A percentile compares a stretch with the other conserved stretches of the same genome.
Evolutionary conservation across 1,139 yeast genomes (phyloP).

Genomic region (Torulaspora pretoriensis): DNA sequence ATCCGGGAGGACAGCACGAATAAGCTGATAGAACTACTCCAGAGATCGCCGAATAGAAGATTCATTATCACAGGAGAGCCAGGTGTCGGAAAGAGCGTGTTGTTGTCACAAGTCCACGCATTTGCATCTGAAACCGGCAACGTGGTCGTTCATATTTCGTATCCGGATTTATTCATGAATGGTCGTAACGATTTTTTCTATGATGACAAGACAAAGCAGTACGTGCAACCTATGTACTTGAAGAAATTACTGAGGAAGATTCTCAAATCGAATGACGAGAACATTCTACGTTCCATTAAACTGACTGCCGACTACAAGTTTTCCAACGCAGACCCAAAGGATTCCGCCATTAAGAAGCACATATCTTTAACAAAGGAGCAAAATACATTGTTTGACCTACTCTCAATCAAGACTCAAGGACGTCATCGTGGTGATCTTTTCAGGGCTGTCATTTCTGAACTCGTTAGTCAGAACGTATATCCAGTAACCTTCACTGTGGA

Average conservation of each 20-base stretch:
- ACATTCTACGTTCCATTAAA: slow-evolving; percentile 46
- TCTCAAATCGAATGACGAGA: slow-evolving; percentile 50
- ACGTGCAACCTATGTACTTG: slow-evolving; percentile 78
- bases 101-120: slow-evolving; percentile 70
- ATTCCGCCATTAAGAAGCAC: slow-evolving; percentile 23
- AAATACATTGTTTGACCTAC: slow-evolving; percentile 44
- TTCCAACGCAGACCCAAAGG: slow-evolving; percentile 30
- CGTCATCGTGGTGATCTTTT: slow-evolving; percentile 43
- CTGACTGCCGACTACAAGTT: slow-evolving; percentile 46
- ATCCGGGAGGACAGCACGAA: slow-evolving; percentile 40
- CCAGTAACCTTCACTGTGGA: slow-evolving; percentile 76
- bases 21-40: slow-evolving; percentile 19
- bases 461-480: slow-evolving; percentile 38
- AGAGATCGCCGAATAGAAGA: slow-evolving; percentile 45
- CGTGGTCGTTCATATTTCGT: slow-evolving; percentile 62
- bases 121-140: slow-evolving; percentile 47
- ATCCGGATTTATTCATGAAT: slow-evolving; percentile 57
- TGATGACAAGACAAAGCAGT: slow-evolving; percentile 48
- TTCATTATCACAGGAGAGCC: slow-evolving; percentile 61
- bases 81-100: slow-evolving; percentile 78
- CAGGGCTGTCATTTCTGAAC: slow-evolving; percentile 52
- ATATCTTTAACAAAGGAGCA: slow-evolving; percentile 41
- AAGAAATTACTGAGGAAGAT: slow-evolving; percentile 58
- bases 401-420: slow-evolving; percentile 37
- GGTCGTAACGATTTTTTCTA: slow-evolving; percentile 68